Evolutionary conservation across 1,284 basidiomycete genomes (phyloP).

Genomic region (Austroboletus novae-zelandiae): DNA sequence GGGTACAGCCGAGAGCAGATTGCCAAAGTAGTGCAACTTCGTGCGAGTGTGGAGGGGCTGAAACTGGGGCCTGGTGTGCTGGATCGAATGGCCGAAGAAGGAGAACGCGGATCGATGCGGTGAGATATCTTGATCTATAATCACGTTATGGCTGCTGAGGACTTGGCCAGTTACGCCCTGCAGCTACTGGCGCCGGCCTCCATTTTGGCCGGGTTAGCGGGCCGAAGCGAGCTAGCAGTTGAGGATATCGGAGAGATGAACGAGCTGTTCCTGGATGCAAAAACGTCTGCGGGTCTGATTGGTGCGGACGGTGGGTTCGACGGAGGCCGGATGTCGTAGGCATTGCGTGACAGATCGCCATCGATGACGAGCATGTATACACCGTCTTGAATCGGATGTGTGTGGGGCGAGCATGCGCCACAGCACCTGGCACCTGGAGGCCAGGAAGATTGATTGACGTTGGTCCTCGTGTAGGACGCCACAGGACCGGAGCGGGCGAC

Average conservation of each 20-base stretch:
- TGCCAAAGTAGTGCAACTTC: constrained; percentile 81
- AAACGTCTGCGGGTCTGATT: constrained; percentile 68
- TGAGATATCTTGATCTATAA: constrained; percentile 34
- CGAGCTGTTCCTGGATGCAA: constrained; percentile 93
- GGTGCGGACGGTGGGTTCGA: constrained; percentile 41
- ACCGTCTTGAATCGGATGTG: neutral
- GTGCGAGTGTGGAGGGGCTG: constrained; percentile 86
- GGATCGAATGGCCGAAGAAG: constrained; percentile 80
- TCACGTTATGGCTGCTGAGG: constrained; percentile 7
- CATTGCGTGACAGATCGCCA: constrained; percentile 6
- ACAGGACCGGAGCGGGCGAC: too few species aligned
- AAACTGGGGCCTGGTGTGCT: constrained; percentile 77
- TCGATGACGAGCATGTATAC: neutral
- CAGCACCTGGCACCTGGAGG: neutral
- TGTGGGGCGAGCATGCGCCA: constrained; percentile 5
- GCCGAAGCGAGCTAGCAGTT: constrained; percentile 77
- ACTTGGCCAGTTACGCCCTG: constrained; percentile 71
- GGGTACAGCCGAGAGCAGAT: constrained; percentile 86
- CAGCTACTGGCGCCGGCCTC: constrained; percentile 91
- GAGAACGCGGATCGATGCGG: constrained; percentile 83
- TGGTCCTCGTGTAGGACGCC: too few species aligned
- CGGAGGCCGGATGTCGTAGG: constrained; percentile 30
- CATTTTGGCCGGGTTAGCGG: constrained; percentile 79
- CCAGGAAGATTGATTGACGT: too few species aligned
- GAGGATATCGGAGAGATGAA: constrained; percentile 92